These are phyloP conservation scores for Croton laevigatus DNA, from an alignment of 441 rosid genomes.

Conservation along the genomic window DNA sequence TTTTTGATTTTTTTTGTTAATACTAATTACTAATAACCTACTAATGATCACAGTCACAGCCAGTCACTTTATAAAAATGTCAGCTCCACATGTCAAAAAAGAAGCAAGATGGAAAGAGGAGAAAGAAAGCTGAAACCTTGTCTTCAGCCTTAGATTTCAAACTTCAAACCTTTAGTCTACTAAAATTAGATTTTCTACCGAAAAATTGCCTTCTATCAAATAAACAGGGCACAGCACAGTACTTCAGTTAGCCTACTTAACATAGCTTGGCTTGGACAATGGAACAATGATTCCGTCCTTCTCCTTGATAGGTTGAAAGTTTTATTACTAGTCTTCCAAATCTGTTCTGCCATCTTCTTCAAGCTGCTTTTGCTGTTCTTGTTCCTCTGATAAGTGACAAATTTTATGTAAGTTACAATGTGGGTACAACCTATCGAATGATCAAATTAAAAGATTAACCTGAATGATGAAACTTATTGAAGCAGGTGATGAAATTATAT, in stretches of 20 bases:
- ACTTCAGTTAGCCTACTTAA: background rate
- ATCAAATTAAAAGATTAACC: background rate
- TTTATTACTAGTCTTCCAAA: conserved; percentile 31
- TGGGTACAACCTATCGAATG: too few species aligned
- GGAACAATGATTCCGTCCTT: background rate
- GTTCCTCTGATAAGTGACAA: conserved; percentile 52
- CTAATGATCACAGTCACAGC: too few species aligned
- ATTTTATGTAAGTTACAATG: too few species aligned
- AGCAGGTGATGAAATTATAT: background rate
- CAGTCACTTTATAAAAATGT: too few species aligned
- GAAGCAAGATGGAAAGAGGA: too few species aligned
- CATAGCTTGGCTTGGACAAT: background rate
- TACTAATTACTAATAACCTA: too few species aligned
- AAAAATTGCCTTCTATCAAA: background rate
- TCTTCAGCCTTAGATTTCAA: background rate
- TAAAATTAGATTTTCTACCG: background rate
- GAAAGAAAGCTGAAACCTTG: too few species aligned
- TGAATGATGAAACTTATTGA: background rate
- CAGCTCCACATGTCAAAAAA: too few species aligned
- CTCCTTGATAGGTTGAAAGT: background rate
- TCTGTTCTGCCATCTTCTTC: conserved; percentile 43
- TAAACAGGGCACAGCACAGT: background rate
- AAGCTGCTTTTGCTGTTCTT: conserved; percentile 54
- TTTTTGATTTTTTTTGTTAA: too few species aligned
- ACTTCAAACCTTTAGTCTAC: background rate